Conservation (phyloP, 2,329 filamentous ascomycete species). For the Phaeoacremonium minimum region DNA sequence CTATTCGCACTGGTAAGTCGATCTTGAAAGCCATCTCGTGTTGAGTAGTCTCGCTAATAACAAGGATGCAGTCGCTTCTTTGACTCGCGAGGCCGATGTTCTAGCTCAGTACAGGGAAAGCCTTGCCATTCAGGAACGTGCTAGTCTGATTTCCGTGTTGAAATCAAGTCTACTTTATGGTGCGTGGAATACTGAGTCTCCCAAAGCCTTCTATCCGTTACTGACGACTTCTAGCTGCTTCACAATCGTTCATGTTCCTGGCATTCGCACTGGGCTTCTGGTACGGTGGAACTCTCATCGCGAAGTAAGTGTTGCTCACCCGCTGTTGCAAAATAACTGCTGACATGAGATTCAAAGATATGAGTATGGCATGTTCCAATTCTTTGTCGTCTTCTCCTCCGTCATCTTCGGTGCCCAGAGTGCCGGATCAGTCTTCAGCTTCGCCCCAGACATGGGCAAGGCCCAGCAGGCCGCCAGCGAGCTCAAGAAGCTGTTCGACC, state of each 20-base stretch:
- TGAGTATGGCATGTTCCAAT: slow-evolving; percentile 78
- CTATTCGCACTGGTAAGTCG: slow-evolving; percentile 95
- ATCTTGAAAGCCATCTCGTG: too few relatives aligned
- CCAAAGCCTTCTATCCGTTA: too few relatives aligned
- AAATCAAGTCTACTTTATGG: slow-evolving; percentile 77
- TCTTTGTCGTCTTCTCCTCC: slow-evolving; percentile 86
- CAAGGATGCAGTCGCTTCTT: slow-evolving; percentile 80
- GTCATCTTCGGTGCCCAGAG: slow-evolving; percentile 91
- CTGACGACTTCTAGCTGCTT: too few relatives aligned
- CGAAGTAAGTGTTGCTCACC: too few relatives aligned
- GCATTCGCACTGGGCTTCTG: slow-evolving; percentile 87
- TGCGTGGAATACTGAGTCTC: too few relatives aligned
- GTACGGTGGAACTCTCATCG: slow-evolving; percentile 80
- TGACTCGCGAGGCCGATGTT: slow-evolving; percentile 84
- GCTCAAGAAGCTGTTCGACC: slow-evolving; percentile 80
- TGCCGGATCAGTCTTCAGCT: slow-evolving; percentile 83
- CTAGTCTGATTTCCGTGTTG: slow-evolving; percentile 68
- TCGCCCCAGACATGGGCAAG: slow-evolving; percentile 90
- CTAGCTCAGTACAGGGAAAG: slow-evolving; percentile 64
- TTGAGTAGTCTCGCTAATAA: too few relatives aligned
- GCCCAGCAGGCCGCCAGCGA: slow-evolving; percentile 78
- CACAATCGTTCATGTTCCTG: slow-evolving; percentile 79
- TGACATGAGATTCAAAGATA: too few relatives aligned
- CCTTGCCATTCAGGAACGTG: slow-evolving; percentile 61
- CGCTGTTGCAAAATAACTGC: too few relatives aligned